Base-by-base conservation (phyloP, 768 basidiomycete genomes). In the Suillus sp. region DNA sequence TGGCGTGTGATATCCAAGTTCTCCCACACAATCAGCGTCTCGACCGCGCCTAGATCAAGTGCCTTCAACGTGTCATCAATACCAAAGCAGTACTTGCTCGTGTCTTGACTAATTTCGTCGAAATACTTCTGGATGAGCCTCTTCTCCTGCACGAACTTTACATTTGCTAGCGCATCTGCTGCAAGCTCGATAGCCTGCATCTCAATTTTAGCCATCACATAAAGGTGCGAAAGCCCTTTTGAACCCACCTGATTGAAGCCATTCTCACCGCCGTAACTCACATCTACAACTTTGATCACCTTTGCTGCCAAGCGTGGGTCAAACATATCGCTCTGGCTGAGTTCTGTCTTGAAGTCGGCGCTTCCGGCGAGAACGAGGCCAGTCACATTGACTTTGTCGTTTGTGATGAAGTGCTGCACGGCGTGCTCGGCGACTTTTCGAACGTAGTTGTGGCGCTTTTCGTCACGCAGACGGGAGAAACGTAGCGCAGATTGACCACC, bases 111-210 rank as follows among this genome's bases (percentile, higher is more conserved):
- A 79, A 99, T 99, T 79, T 99, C 97, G 72, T 99, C 96, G 74
- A 99, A 99, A 82, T 98, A 99, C 75, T 86, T 91, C 76, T 99
- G 96, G 69, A 99, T 99, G 56, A 99, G 87, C 75, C 83, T 90
- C 83, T 99, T 99, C 82, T 99, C 97, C 77, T 99, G 96, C 38
- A 99, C 96, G 70, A 99, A 99, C 76, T 99, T 99, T 82, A 99
- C 97, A 75, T 99, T 99, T 42, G 93, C 89, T 34, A 99, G 87
- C 3, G 94, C 92, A 76, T 99, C 97, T 1, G 94, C 91, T 0
- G 97, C 93, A 59, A 99, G 86, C 74, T 99, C 97, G 68, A 99
- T 99, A 20, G 97, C 96, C 93, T 95, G 68, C 30, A 27, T 27
- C 35, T 37, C 20, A 35, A 22, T 60, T 10, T 64, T n/a, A 69